phyloP scores from a whole-genome alignment of 2,329 filamentous ascomycete species.

The Trichoderma breve region DNA sequence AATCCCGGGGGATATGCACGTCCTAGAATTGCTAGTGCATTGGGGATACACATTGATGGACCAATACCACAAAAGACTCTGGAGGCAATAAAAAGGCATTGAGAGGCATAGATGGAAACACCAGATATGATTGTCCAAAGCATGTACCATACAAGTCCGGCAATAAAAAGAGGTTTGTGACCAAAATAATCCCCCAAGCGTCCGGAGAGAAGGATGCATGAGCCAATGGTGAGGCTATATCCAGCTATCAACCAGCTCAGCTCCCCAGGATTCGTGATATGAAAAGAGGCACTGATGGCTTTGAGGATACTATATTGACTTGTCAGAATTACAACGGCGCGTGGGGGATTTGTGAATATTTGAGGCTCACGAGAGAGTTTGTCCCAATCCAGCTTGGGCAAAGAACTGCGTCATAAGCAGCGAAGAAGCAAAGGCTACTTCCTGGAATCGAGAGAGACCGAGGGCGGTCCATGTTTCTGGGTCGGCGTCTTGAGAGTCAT shows the following conservation, averaged over 20 bases:
- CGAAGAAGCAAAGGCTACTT: too few relatives aligned
- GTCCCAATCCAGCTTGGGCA: too few relatives aligned
- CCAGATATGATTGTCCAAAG: constrained; percentile 52
- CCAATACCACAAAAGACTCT: constrained; percentile 60
- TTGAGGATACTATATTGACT: too few relatives aligned
- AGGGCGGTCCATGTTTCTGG: too few relatives aligned
- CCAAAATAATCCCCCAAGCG: constrained; percentile 55
- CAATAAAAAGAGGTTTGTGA: constrained; percentile 53
- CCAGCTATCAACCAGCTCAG: constrained; percentile 57
- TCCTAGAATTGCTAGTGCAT: constrained; percentile 61
- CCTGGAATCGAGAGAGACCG: too few relatives aligned
- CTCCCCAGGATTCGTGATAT: constrained; percentile 20
- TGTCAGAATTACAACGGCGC: too few relatives aligned
- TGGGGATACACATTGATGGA: constrained; percentile 61
- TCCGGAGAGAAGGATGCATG: constrained; percentile 57
- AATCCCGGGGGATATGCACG: constrained; percentile 53
- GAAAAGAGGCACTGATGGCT: not conserved
- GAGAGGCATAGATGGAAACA: constrained; percentile 37
- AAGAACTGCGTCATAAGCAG: too few relatives aligned
- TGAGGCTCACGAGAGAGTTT: too few relatives aligned
- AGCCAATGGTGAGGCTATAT: constrained; percentile 54
- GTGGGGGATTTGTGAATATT: too few relatives aligned
- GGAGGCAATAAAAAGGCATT: constrained; percentile 48
- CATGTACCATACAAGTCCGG: constrained; percentile 55
- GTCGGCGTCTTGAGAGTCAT: too few relatives aligned